phyloP scores from a whole-genome alignment of 106 monocot genomes.

The Acorus gramineus region DNA sequence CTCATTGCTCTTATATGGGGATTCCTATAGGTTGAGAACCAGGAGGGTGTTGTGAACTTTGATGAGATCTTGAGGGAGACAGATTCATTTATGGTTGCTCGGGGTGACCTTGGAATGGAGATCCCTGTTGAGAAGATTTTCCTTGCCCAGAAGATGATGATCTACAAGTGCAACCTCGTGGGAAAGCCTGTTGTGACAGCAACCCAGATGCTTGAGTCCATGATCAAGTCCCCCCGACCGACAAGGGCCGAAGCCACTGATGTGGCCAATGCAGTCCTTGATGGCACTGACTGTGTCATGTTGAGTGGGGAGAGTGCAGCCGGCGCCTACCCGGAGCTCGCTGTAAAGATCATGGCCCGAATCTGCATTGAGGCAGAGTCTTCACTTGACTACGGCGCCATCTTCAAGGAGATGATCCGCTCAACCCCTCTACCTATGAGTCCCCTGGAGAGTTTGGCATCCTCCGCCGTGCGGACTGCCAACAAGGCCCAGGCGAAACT shows the following conservation, averaged over 20 bases:
- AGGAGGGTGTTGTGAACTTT: constrained; percentile 69
- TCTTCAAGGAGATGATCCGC: constrained; percentile 63
- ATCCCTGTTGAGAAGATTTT: constrained; percentile 80
- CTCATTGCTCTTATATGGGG: background rate
- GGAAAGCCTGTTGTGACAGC: constrained; percentile 73
- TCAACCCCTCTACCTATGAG: constrained; percentile 65
- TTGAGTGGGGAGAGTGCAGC: constrained; percentile 81
- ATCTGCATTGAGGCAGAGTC: constrained; percentile 74
- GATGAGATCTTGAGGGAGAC: constrained; percentile 73
- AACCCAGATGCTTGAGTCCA: constrained; percentile 76
- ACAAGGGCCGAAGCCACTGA: constrained; percentile 74
- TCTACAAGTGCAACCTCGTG: constrained; percentile 62
- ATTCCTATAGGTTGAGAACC: constrained; percentile 54
- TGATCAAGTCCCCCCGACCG: constrained; percentile 74
- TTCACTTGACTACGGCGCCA: constrained; percentile 57
- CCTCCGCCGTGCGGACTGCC: constrained; percentile 60
- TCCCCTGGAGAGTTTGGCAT: constrained; percentile 66
- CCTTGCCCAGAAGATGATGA: constrained; percentile 86
- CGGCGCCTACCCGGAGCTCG: constrained; percentile 62
- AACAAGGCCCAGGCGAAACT: constrained; percentile 47
- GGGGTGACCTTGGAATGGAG: constrained; percentile 76
- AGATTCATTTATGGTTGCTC: constrained; percentile 68
- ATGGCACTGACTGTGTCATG: constrained; percentile 81
- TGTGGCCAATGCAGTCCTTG: constrained; percentile 71
- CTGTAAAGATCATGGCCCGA: constrained; percentile 55